Conservation (phyloP, 2,329 filamentous ascomycete genomes). For the Parastagonospora nodorum region DNA sequence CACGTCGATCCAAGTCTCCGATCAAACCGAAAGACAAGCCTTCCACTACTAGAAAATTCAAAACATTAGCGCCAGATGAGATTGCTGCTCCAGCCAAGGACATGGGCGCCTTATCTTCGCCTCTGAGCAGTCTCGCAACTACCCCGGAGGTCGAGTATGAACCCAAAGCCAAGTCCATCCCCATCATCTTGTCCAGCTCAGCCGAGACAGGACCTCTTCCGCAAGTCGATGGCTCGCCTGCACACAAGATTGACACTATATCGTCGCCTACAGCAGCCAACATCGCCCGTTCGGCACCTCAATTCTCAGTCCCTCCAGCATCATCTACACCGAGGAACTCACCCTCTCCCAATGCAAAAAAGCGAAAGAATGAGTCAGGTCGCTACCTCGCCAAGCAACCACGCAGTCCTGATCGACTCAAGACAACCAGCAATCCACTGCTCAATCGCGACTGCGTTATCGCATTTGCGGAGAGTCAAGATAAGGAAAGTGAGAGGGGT, state of each 20-base stretch:
- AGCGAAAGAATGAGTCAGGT: slow-evolving; percentile 11
- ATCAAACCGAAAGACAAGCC: slow-evolving; percentile 6
- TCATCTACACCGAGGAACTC: too few species aligned
- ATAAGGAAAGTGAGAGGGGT: slow-evolving; percentile 17
- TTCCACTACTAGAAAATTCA: too few species aligned
- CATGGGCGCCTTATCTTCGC: slow-evolving; percentile 8
- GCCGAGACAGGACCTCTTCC: background rate
- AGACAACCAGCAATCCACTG: slow-evolving; percentile 34
- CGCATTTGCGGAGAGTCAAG: slow-evolving; percentile 36
- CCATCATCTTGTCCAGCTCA: too few species aligned
- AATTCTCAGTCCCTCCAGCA: background rate
- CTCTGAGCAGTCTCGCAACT: slow-evolving; percentile 19
- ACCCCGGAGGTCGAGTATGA: slow-evolving; percentile 10
- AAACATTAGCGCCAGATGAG: background rate
- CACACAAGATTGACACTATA: background rate
- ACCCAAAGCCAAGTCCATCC: background rate
- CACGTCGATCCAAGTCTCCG: slow-evolving; percentile 9
- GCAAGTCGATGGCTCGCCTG: slow-evolving; percentile 13
- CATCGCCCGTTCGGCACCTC: background rate
- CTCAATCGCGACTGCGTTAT: slow-evolving; percentile 43
- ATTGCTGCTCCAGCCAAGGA: background rate
- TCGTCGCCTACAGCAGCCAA: background rate
- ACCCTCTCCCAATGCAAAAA: slow-evolving; percentile 6
- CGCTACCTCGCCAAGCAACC: slow-evolving; percentile 1
- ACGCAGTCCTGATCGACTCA: slow-evolving; percentile 16